Evolutionary conservation across 257 asterid species (phyloP), one percentile per base, ranked within the genome.

Genomic region (Lantana camara): DNA sequence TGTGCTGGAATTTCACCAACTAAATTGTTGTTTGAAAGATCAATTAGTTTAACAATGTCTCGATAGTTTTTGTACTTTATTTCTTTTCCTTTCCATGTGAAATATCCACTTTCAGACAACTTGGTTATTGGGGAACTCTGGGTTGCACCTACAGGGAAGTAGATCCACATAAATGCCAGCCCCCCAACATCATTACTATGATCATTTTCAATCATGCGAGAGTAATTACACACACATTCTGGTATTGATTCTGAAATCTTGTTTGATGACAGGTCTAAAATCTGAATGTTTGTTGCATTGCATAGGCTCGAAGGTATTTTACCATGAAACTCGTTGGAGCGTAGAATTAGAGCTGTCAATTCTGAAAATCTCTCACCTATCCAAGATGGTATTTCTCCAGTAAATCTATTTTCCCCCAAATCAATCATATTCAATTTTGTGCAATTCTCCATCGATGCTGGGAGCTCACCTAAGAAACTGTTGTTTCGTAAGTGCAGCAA

Each of bases 201-300:
- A n/a, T 20, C 35, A 5, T 12, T 21, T 4, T 44, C 11, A 22
- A n/a, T 46, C 63, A 72, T 48, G 29, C 63, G 57, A 38, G 11
- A 19, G 57, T 49, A 51, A 29, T 72, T 50, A 21, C 34, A 7
- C 0, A 72, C 2, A 60, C 77, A 72, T 0, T 9, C 10, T 12
- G 73, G 77, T 57, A 58, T 50, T 3, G 9, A 3, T 10, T 64
- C 68, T 1, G 58, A 57, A 10, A 67, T 22, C 16, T 23, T 46
- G 74, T 73, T 73, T 13, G 53, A 34, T 29, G 78, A 73, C 37
- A 67, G 40, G 32, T 73, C 78, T 45, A 73, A 34, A 40, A 67
- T 42, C 45, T 67, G 70, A 34, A 67, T n/a, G 9, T 15, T 2
- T 17, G 38, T 19, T 57, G 65, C 51, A 21, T 7, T 1, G 22